Evolutionary conservation across 345 rosid genomes (phyloP).

Genomic region (Sapria himalayana): DNA sequence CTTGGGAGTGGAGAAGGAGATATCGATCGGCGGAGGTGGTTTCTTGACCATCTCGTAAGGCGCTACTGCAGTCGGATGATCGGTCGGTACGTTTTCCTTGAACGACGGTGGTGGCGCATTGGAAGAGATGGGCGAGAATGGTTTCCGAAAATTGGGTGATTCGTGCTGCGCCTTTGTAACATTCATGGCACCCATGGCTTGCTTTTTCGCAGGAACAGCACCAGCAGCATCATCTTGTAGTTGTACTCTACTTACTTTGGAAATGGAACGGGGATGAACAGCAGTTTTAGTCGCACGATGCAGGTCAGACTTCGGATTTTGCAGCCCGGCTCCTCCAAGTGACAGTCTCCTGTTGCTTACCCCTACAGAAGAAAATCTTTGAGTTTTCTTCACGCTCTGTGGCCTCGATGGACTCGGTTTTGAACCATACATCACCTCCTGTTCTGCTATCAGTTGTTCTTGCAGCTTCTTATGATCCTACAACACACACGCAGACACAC

Average conservation of each 20-base stretch:
- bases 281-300: slow-evolving; percentile 21
- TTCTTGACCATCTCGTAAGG: slow-evolving; percentile 16
- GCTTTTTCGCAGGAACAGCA: slow-evolving; percentile 37
- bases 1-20: slow-evolving; percentile 27
- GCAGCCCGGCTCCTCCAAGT: slow-evolving; percentile 43
- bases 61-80: slow-evolving; percentile 1
- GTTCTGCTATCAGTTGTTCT: slow-evolving; percentile 36
- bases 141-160: slow-evolving; percentile 57
- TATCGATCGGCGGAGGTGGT: slow-evolving; percentile 11
- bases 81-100: slow-evolving; percentile 15
- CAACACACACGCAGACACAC: slow-evolving; percentile 5
- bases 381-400: slow-evolving; percentile 23
- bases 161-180: slow-evolving; percentile 28
- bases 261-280: slow-evolving; percentile 22
- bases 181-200: slow-evolving; percentile 27
- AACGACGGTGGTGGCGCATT: slow-evolving; percentile 29
- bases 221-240: too few species aligned
- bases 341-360: slow-evolving; percentile 33
- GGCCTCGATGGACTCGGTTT: slow-evolving; percentile 36
- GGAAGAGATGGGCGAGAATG: slow-evolving; percentile 64
- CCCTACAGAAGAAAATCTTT: slow-evolving; percentile 17
- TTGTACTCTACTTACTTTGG: too few species aligned
- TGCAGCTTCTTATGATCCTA: slow-evolving; percentile 52
- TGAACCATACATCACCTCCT: slow-evolving; percentile 41
- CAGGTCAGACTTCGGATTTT: slow-evolving; percentile 21